Evolutionary conservation across 371 early-diverging fungal species (phyloP), one percentile per base, ranked within the genome.

Genomic region (Mucor irregularis): DNA sequence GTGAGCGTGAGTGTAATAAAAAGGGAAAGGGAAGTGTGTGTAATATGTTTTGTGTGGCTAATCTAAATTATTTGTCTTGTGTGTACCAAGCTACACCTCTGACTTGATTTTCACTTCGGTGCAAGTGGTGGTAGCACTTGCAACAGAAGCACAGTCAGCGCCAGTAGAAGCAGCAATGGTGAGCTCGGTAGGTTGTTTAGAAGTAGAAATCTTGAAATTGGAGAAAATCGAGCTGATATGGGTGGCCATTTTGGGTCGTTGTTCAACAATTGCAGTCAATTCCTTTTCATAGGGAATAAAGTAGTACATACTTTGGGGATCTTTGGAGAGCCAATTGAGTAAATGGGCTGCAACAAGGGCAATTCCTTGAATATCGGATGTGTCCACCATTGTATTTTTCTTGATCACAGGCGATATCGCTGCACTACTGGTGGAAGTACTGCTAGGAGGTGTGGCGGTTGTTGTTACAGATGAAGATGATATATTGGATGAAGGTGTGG

Each of bases 321-420:
- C 70, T 40, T 85, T 71, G 21, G 89, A 85, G 5, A 91, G 65
- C 53, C 88, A 88, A 30, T 85, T 62, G 34, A 91, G 64, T 14
- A 90, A 69, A 58, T 87, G 71, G 17, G 86, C 70, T 4, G 88
- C 83, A 1, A 86, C 86, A 48, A 91, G 64, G 0, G 89, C 87
- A 49, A 86, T 82, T 26, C 92, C 90, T 22, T 67, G 73, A 40
- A 84, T 55, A 21, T 54, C 50, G 10, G 53, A 53, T 9, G 33
- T 16, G 25, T 44, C 54, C 13, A 50, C 59, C 37, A 22, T 45
- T 9, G 5, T 28, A 16, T 33, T 37, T 16, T 46, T 40, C 16
- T 35, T 35, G 25, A 30, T 42, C 19, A 25, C 29, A 13, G 50
- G 37, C 5, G 50, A 50, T 2, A 13, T 26, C 19, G 42, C 13